A percentile compares a stretch with the other conserved stretches of the same genome.
Conservation (phyloP, 2,329 filamentous ascomycete genomes). For the Lithohypha guttulata region DNA sequence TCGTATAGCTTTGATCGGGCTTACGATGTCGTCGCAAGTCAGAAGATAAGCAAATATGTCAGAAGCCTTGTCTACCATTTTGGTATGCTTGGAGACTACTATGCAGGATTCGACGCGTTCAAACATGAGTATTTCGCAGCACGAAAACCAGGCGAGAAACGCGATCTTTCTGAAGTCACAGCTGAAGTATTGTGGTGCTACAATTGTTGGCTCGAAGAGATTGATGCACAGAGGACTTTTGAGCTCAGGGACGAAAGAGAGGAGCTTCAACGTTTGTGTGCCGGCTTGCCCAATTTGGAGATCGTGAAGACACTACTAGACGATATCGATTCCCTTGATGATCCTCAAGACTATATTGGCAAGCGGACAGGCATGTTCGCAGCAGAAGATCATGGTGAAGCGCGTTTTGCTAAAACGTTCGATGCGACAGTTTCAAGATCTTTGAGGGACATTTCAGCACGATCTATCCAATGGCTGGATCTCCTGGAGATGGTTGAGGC, state of each 20-base stretch:
- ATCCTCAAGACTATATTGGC: conserved; percentile 5
- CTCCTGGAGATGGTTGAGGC: neutral
- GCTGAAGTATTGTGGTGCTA: neutral
- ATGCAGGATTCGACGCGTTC: conserved; percentile 5
- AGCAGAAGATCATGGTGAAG: neutral
- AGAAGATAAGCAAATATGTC: neutral
- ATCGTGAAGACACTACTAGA: conserved; percentile 4
- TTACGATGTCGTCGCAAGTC: neutral
- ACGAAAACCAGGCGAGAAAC: neutral
- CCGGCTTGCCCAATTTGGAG: conserved; percentile 1
- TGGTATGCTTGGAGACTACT: conserved; percentile 2
- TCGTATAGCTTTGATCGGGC: conserved; percentile 6
- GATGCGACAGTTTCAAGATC: neutral
- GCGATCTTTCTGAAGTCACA: conserved; percentile 1
- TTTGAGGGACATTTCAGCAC: conserved; percentile 1
- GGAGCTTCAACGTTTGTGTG: neutral
- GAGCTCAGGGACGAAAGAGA: neutral
- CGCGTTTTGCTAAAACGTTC: conserved; percentile 1
- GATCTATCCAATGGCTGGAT: conserved; percentile 4
- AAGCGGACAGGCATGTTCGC: conserved; percentile 4
- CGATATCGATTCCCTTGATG: neutral
- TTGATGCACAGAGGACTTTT: conserved; percentile 1
- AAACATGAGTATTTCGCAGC: conserved; percentile 3
- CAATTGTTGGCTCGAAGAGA: conserved; percentile 6
- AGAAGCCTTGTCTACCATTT: conserved; percentile 7